Evolutionary conservation across 1,284 basidiomycete genomes (phyloP).

Genomic region (Moesziomyces parantarcticus): DNA sequence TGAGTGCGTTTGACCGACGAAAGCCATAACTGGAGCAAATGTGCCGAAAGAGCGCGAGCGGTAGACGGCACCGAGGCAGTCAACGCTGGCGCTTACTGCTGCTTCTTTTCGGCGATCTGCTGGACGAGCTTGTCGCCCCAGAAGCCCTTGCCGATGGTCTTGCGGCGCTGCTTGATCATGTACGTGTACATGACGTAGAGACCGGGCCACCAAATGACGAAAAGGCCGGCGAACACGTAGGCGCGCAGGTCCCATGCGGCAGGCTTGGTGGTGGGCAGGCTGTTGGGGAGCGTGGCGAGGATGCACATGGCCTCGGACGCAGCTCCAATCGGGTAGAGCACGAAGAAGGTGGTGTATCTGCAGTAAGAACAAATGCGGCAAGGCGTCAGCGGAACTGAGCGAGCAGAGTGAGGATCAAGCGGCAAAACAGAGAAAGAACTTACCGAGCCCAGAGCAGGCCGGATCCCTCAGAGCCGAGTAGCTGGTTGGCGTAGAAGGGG

Average conservation of each 20-base stretch:
- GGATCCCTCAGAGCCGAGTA: slow-evolving; percentile 68
- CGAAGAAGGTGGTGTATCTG: slow-evolving; percentile 89
- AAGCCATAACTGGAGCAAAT: not conserved
- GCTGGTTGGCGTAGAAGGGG: slow-evolving; percentile 82
- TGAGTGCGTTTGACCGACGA: not conserved
- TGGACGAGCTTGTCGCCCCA: slow-evolving; percentile 56
- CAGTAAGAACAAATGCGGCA: not conserved
- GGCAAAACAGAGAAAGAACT: not conserved
- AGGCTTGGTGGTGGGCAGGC: slow-evolving; percentile 38
- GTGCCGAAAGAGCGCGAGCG: not conserved
- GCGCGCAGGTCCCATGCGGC: slow-evolving; percentile 44
- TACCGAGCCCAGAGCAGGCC: slow-evolving; percentile 69
- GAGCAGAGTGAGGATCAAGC: not conserved
- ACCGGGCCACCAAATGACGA: slow-evolving; percentile 90
- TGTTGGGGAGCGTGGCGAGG: slow-evolving; percentile 78
- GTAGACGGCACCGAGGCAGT: not conserved
- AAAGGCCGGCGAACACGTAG: slow-evolving; percentile 74
- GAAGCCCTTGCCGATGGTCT: slow-evolving; percentile 74
- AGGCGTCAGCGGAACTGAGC: not conserved
- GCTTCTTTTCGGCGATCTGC: slow-evolving; percentile 60
- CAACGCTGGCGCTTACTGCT: slow-evolving; percentile 8
- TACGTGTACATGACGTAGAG: slow-evolving; percentile 88
- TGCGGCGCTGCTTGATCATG: slow-evolving; percentile 86
- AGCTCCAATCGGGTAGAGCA: slow-evolving; percentile 92
- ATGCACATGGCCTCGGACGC: slow-evolving; percentile 87